phyloP scores from a whole-genome alignment of 805 yeast genomes.

The Myxozyma melibiosi region DNA sequence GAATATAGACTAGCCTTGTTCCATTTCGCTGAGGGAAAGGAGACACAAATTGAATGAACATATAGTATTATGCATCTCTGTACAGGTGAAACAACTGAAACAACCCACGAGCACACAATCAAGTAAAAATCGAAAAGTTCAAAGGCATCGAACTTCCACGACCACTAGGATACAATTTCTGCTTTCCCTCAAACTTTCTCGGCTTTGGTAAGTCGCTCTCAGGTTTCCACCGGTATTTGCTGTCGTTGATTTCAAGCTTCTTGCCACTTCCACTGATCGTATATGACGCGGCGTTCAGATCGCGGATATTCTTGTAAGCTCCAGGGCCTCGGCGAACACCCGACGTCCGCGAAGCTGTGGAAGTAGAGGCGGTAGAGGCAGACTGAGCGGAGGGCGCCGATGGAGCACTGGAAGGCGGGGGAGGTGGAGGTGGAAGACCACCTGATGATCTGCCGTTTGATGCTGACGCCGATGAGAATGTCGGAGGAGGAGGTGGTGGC shows the following conservation, averaged over 20 bases:
- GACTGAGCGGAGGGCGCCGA: slow-evolving; percentile 3
- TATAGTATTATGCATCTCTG: too few species aligned
- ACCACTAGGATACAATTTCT: slow-evolving; percentile 91
- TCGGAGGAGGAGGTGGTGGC: slow-evolving; percentile 40
- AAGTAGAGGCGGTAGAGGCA: slow-evolving; percentile 15
- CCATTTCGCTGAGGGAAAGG: too few species aligned
- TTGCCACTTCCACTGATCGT: slow-evolving; percentile 49
- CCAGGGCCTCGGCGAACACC: slow-evolving; percentile 15
- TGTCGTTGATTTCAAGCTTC: slow-evolving; percentile 61
- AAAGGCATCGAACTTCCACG: slow-evolving; percentile 91
- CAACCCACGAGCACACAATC: not conserved
- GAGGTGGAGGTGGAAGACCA: slow-evolving; percentile 38
- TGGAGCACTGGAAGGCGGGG: slow-evolving; percentile 36
- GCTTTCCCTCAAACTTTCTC: slow-evolving; percentile 69
- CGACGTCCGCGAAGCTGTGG: slow-evolving; percentile 9
- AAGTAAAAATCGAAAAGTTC: slow-evolving; percentile 51
- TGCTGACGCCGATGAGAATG: slow-evolving; percentile 41
- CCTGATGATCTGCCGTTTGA: slow-evolving; percentile 18
- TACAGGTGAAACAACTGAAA: not conserved
- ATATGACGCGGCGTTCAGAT: slow-evolving; percentile 65
- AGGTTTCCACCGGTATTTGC: slow-evolving; percentile 71
- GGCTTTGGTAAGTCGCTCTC: slow-evolving; percentile 79
- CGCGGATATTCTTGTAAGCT: slow-evolving; percentile 51
- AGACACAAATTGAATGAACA: too few species aligned
- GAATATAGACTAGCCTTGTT: too few species aligned